Evolutionary conservation across 306 rosid genomes (phyloP).

Genomic region (Quercus glauca): DNA sequence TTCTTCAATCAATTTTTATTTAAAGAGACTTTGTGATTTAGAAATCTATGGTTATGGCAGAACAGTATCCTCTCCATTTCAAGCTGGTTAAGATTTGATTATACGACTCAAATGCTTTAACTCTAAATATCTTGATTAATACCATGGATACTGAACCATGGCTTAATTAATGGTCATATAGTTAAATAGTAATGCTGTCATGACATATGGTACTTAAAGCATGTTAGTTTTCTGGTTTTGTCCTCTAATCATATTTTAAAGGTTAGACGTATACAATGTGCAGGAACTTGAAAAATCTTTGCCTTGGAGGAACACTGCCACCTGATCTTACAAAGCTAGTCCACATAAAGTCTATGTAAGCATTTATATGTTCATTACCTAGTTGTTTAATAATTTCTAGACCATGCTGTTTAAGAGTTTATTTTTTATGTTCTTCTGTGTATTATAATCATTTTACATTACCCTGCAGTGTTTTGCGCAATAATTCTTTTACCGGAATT

Average conservation of each 20-base stretch:
- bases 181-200: no score
- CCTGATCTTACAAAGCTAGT: constrained; percentile 60
- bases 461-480: constrained; percentile 68
- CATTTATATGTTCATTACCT: constrained; percentile 7
- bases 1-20: no score
- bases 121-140: no score
- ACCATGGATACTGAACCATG: not conserved
- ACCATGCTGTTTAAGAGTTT: not conserved
- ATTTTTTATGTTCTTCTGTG: constrained; percentile 17
- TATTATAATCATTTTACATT: constrained; percentile 13
- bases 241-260: constrained; percentile 5
- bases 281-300: constrained; percentile 79
- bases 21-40: no score
- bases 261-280: constrained; percentile 11
- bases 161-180: no score
- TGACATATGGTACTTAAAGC: not conserved
- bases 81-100: no score
- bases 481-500: constrained; percentile 66
- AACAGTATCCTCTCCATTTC: no score
- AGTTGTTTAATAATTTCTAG: constrained; percentile 3
- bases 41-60: no score
- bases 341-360: constrained; percentile 80
- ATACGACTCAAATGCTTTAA: rapidly evolving
- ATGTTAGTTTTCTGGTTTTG: not conserved
- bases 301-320: constrained; percentile 72